Conservation (phyloP, 2,329 filamentous ascomycete species). For the Cordyceps javanica region DNA sequence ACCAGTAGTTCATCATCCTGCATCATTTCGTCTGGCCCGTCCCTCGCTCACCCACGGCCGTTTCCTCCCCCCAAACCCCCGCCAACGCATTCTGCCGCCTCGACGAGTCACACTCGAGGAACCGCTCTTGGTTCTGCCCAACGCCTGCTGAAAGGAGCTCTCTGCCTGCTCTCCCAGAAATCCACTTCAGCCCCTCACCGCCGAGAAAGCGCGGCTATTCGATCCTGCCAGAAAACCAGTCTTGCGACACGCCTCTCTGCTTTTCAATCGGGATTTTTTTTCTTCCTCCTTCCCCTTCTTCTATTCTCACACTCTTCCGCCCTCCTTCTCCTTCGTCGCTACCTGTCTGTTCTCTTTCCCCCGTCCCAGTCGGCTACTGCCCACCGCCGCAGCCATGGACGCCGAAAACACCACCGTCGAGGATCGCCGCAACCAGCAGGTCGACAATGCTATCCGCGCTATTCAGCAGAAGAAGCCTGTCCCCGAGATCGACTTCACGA, state of each 20-base stretch:
- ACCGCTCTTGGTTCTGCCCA: background rate
- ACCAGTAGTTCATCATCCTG: no score
- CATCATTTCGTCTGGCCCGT: background rate
- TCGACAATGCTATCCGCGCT: conserved; percentile 88
- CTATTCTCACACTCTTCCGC: background rate
- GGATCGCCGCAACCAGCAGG: conserved; percentile 50
- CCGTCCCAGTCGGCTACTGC: background rate
- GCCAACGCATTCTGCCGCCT: background rate
- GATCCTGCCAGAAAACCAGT: background rate
- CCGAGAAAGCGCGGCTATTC: background rate
- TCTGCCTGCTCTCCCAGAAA: background rate
- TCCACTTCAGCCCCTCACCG: conserved; percentile 6
- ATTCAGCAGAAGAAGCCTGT: conserved; percentile 92
- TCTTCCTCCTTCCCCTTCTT: no score
- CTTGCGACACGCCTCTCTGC: background rate
- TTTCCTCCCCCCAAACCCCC: background rate
- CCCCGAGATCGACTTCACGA: conserved; percentile 96
- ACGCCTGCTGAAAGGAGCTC: no score
- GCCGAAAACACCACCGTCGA: conserved; percentile 35
- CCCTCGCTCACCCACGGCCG: background rate
- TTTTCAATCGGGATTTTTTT: background rate
- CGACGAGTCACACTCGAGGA: background rate
- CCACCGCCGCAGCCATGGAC: conserved; percentile 39
- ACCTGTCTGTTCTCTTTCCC: background rate
- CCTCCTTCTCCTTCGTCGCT: background rate